Percentiles rank a stretch among this genome's conserved stretches.
Evolutionary conservation across 2,329 filamentous ascomycete genomes (phyloP).

Genomic region (Xylariaceae sp.): DNA sequence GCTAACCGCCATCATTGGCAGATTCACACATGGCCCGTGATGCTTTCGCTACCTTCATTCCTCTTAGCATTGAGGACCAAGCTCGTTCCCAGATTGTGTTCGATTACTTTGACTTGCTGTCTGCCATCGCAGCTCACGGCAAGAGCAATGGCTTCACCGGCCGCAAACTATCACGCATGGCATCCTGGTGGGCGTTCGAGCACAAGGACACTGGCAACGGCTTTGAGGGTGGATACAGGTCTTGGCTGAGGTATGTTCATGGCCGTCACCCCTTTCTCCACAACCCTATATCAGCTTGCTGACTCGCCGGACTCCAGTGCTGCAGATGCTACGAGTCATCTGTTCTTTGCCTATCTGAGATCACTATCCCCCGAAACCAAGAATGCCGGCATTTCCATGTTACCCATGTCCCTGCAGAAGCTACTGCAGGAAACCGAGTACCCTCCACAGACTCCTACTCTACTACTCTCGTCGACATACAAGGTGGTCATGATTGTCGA

Average conservation of each 20-base stretch:
- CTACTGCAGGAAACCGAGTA: conserved; percentile 91
- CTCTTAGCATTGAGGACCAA: conserved; percentile 84
- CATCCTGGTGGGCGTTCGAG: conserved; percentile 98
- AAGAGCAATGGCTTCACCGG: conserved; percentile 92
- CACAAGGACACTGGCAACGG: conserved; percentile 81
- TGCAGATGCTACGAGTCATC: conserved; percentile 90
- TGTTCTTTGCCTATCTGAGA: conserved; percentile 96
- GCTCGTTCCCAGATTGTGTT: conserved; percentile 85
- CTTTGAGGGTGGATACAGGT: conserved; percentile 90
- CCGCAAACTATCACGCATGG: conserved; percentile 88
- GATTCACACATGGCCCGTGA: conserved; percentile 90
- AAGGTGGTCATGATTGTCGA: conserved; percentile 97
- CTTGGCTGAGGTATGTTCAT: conserved; percentile 68
- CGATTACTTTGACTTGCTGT: conserved; percentile 91
- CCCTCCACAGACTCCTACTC: conserved; percentile 71
- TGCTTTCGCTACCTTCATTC: conserved; percentile 94
- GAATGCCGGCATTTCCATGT: conserved; percentile 73
- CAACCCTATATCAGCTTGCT: conserved; percentile 21
- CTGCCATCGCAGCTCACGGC: conserved; percentile 85
- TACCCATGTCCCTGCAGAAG: conserved; percentile 88
- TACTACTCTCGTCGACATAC: conserved; percentile 76
- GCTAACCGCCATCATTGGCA: conserved; percentile 33
- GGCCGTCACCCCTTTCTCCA: conserved; percentile 4
- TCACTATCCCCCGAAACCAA: conserved; percentile 76
- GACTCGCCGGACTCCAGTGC: conserved; percentile 53